Evolutionary conservation across 148 eudicot genomes (phyloP).

Genomic region (Rhododendron mucronatum): DNA sequence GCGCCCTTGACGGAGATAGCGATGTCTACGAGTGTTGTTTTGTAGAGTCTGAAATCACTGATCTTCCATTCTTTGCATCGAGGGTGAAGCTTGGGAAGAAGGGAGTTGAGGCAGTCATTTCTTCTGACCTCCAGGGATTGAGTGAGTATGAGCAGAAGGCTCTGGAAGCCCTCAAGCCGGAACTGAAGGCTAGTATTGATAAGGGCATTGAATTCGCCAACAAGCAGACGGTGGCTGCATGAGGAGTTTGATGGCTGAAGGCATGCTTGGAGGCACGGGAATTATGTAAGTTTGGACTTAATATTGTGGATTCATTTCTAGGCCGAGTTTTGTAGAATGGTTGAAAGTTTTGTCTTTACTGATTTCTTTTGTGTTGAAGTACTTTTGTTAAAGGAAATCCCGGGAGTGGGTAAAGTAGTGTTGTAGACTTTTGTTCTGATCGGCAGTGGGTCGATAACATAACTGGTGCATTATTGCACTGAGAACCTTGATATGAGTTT

Average conservation of each 20-base stretch:
- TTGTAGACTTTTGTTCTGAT: slow-evolving; percentile 23
- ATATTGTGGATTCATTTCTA: slow-evolving; percentile 1
- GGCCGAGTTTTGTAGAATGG: slow-evolving; percentile 27
- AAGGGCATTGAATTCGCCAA: slow-evolving; percentile 69
- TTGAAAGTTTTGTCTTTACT: slow-evolving; percentile 5
- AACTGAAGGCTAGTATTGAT: slow-evolving; percentile 76
- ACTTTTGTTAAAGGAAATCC: slow-evolving; percentile 7
- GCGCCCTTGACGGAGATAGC: slow-evolving; percentile 84
- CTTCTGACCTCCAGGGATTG: slow-evolving; percentile 61
- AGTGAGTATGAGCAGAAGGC: slow-evolving; percentile 68
- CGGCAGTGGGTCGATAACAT: slow-evolving; percentile 6
- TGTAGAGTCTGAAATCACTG: slow-evolving; percentile 67
- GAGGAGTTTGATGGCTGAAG: slow-evolving; percentile 9
- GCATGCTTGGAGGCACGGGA: not conserved
- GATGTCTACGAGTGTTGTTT: slow-evolving; percentile 84
- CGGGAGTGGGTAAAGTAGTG: slow-evolving; percentile 13
- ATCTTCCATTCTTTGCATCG: slow-evolving; percentile 86
- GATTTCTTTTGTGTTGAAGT: slow-evolving; percentile 15
- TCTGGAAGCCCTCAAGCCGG: slow-evolving; percentile 71
- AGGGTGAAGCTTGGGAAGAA: slow-evolving; percentile 73
- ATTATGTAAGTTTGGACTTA: not conserved
- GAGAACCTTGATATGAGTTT: not conserved
- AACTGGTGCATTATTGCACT: not conserved
- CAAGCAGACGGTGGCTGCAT: slow-evolving; percentile 58
- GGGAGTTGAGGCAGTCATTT: slow-evolving; percentile 70